phyloP scores from a whole-genome alignment of 192 early-diverging fungal genomes.

The Linnemannia schmuckeri region DNA sequence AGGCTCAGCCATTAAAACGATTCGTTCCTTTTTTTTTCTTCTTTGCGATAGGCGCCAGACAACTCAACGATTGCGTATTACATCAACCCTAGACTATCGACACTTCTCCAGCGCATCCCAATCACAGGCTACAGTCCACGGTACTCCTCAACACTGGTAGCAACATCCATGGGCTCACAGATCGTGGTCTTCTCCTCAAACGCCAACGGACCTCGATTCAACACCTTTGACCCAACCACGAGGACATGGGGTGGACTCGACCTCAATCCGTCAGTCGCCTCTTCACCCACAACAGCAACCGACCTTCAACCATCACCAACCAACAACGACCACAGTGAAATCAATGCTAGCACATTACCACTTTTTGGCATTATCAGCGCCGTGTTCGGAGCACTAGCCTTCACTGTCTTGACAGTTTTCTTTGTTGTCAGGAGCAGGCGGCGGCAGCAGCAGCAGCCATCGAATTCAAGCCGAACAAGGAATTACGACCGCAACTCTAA shows the following conservation, averaged over 20 bases:
- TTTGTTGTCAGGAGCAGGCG: not conserved
- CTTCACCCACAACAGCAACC: not conserved
- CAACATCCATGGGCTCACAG: constrained; percentile 1
- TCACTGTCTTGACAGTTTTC: not conserved
- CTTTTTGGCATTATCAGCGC: not conserved
- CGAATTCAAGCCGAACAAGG: not conserved
- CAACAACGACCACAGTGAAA: not conserved
- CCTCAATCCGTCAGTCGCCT: not conserved
- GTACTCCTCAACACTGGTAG: not conserved
- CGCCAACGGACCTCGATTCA: not conserved
- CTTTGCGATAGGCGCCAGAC: not conserved
- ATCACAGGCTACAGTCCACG: not conserved
- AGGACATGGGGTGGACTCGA: not conserved
- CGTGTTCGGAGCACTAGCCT: not conserved
- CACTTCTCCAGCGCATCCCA: not conserved
- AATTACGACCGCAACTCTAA: constrained; percentile 4
- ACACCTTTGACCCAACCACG: not conserved
- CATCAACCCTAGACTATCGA: not conserved
- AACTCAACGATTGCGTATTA: not conserved
- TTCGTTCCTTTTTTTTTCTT: too few relatives aligned
- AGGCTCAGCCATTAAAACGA: too few relatives aligned
- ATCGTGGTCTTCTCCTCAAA: not conserved
- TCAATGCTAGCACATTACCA: not conserved
- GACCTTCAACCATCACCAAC: not conserved
- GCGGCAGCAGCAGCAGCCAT: not conserved